Percentiles rank a stretch among this genome's conserved stretches.
These are phyloP conservation scores for Stropharia rugosoannulata DNA, from an alignment of 768 basidiomycete genomes.

Conservation along the genomic window DNA sequence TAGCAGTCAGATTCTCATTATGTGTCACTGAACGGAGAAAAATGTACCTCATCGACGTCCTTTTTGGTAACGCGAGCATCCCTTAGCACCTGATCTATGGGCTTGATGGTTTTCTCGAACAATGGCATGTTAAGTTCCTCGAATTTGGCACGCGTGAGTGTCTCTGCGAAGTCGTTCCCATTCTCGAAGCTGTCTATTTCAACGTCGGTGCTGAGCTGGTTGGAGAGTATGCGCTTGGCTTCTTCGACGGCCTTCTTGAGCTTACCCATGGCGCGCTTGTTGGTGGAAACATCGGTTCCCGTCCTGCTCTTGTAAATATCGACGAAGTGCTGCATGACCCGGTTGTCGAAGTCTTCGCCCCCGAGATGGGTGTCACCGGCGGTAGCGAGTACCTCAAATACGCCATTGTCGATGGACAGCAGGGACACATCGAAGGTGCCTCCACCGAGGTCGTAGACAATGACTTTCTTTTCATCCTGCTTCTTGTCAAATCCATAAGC, in stretches of 20 bases:
- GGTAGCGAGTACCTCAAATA: constrained; percentile 71
- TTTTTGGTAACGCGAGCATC: constrained; percentile 80
- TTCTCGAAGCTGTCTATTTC: constrained; percentile 70
- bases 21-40: background rate
- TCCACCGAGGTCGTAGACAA: constrained; percentile 74
- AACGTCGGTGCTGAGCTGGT: constrained; percentile 45
- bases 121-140: constrained; percentile 84
- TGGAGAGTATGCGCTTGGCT: constrained; percentile 69
- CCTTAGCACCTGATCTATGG: constrained; percentile 81
- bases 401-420: constrained; percentile 64
- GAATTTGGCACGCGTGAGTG: constrained; percentile 80
- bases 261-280: constrained; percentile 66
- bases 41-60: constrained; percentile 62
- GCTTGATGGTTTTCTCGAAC: constrained; percentile 83
- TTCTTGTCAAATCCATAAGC: constrained; percentile 70
- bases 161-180: constrained; percentile 80
- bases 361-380: constrained; percentile 74
- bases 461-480: constrained; percentile 54
- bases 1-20: background rate
- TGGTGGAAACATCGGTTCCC: constrained; percentile 56
- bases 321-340: constrained; percentile 69
- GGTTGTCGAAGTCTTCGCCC: constrained; percentile 73
- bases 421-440: constrained; percentile 76
- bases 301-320: constrained; percentile 69
- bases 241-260: constrained; percentile 72